phyloP scores from a whole-genome alignment of 345 rosid species.

The Boechera divaricarpa region DNA sequence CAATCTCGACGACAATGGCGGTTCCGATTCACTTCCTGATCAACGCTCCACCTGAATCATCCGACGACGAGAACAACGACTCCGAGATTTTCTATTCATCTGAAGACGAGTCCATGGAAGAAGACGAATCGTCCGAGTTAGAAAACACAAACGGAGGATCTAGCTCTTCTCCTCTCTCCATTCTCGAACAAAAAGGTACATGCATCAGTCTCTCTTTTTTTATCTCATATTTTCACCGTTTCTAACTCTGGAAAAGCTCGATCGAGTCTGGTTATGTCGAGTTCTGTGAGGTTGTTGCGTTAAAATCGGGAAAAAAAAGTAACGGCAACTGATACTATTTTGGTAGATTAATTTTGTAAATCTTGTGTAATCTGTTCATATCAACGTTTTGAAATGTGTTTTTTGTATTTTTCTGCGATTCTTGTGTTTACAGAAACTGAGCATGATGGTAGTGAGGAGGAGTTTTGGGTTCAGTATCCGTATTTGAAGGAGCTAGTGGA shows the following conservation, averaged over 20 bases:
- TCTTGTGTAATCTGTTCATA: not conserved
- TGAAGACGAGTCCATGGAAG: slow-evolving; percentile 38
- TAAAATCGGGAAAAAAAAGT: not conserved
- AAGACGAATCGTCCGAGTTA: slow-evolving; percentile 1
- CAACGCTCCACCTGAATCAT: slow-evolving; percentile 23
- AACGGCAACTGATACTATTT: not conserved
- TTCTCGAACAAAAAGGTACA: not conserved
- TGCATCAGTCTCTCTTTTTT: not conserved
- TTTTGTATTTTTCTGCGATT: not conserved
- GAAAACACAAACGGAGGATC: slow-evolving; percentile 21
- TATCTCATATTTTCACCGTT: not conserved
- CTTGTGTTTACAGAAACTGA: slow-evolving; percentile 7
- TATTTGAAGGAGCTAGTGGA: not conserved
- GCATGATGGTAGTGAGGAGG: slow-evolving; percentile 7
- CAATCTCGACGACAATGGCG: slow-evolving; percentile 24
- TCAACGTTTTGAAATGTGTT: not conserved
- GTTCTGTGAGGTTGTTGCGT: not conserved
- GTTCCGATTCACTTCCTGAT: slow-evolving; percentile 15
- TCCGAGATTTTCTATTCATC: slow-evolving; percentile 1
- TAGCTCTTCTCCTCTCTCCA: slow-evolving; percentile 3
- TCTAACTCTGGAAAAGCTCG: not conserved
- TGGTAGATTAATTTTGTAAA: not conserved
- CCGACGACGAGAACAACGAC: slow-evolving; percentile 29
- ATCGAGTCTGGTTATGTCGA: not conserved
- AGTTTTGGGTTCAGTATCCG: slow-evolving; percentile 29